phyloP scores from a whole-genome alignment of 768 basidiomycete species.

The Tephrocybe sp. region DNA sequence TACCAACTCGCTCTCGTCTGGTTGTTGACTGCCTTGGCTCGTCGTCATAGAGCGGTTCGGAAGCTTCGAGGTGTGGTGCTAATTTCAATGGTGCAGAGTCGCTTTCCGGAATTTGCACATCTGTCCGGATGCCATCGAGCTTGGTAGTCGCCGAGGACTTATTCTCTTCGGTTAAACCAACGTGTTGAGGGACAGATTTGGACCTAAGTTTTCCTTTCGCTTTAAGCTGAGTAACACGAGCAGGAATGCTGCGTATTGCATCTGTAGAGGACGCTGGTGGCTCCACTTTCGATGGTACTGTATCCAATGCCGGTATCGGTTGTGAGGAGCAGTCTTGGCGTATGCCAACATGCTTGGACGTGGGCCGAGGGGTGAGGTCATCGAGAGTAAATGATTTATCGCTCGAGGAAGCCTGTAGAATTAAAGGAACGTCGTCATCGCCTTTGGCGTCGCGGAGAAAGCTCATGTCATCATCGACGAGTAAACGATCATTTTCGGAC shows the following conservation, averaged over 20 bases:
- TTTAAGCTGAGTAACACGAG: too few relatives aligned
- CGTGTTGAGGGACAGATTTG: too few relatives aligned
- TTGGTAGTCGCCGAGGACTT: slow-evolving; percentile 12
- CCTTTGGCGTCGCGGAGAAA: slow-evolving; percentile 40
- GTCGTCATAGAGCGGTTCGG: background rate
- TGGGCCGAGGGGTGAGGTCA: slow-evolving; percentile 27
- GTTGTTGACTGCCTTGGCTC: background rate
- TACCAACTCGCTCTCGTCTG: background rate
- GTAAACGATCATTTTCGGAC: slow-evolving; percentile 47
- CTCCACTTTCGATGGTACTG: background rate
- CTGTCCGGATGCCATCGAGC: slow-evolving; percentile 21
- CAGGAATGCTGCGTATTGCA: too few relatives aligned
- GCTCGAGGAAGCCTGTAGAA: slow-evolving; percentile 24
- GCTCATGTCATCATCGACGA: slow-evolving; percentile 45
- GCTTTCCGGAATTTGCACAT: slow-evolving; percentile 24
- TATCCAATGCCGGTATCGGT: background rate
- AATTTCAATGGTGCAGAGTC: slow-evolving; percentile 7
- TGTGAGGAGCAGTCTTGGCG: background rate
- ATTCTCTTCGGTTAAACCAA: slow-evolving; percentile 16
- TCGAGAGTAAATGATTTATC: slow-evolving; percentile 34
- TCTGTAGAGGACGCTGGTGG: slow-evolving; percentile 7
- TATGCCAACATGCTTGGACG: background rate
- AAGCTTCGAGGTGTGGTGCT: background rate
- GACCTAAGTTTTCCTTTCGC: too few relatives aligned
- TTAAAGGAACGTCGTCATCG: slow-evolving; percentile 31